Conservation (phyloP, 1,284 basidiomycete species). For the Ceratobasidium sp. region DNA sequence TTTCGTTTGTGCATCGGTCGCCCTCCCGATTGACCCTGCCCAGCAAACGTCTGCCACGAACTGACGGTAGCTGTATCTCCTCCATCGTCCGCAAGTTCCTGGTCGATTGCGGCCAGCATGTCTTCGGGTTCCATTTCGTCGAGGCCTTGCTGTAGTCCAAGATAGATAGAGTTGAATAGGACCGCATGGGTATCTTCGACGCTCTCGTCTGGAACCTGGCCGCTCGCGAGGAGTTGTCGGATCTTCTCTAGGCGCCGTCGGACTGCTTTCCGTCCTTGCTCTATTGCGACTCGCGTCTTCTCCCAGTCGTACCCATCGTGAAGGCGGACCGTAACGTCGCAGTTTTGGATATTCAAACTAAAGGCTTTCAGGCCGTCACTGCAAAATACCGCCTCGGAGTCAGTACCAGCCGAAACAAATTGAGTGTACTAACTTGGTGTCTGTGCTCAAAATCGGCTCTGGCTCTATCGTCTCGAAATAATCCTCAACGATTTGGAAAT, state of each 20-base stretch:
- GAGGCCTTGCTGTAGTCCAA: conserved; percentile 81
- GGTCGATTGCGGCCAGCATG: conserved; percentile 90
- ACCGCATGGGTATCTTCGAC: conserved; percentile 83
- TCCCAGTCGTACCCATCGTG: conserved; percentile 97
- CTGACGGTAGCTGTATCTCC: conserved; percentile 81
- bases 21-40: conserved; percentile 59
- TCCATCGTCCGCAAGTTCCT: conserved; percentile 78
- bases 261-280: conserved; percentile 90
- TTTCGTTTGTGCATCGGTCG: conserved; percentile 47
- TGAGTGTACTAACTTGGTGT: conserved; percentile 26
- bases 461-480: conserved; percentile 78
- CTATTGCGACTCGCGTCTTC: conserved; percentile 86
- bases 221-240: conserved; percentile 91
- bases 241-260: conserved; percentile 90
- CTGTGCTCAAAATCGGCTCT: conserved; percentile 55
- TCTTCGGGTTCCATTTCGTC: conserved; percentile 81
- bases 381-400: neutral
- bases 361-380: conserved; percentile 41
- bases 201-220: conserved; percentile 87
- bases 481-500: conserved; percentile 74
- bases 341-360: conserved; percentile 63
- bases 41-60: conserved; percentile 85
- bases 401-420: neutral
- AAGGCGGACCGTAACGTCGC: conserved; percentile 76
- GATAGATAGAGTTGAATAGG: conserved; percentile 94